Evolutionary conservation across 140 eudicot species (phyloP), one percentile per base, ranked within the genome.

Genomic region (Bidens hawaiensis): DNA sequence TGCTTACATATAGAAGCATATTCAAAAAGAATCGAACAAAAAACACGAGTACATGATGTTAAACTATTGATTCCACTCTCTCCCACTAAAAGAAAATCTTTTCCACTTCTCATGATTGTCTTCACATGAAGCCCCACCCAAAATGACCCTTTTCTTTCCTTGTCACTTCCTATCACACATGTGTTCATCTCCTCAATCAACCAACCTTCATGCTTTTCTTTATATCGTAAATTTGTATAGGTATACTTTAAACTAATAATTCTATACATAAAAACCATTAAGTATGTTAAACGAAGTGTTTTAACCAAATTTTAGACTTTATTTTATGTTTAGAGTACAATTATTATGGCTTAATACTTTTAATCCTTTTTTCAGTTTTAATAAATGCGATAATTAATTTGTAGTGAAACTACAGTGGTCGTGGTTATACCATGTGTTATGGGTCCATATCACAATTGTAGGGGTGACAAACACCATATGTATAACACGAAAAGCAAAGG

Each of bases 71-170:
- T 71, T 62, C 50, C 76, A 51, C 76, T 51, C 55, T 42, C 75
- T 59, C 60, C 75, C 75, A 69, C 67, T 59, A 43, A 64, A 18
- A 70, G 43, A 70, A 70, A 70, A 70, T 52, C 64, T 62, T 71
- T 62, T 53, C 65, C 60, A 69, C 67, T 72, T 63, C 71, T 41
- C 71, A 72, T 72, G 60, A 42, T 72, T 61, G 64, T 70, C 62
- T 72, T 63, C 60, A 53, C 77, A 72, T 52, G 36, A 71, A 61
- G 27, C 23, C 64, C 76, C 55, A 50, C 76, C 53, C 23, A 36
- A 71, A 50, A 3, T 60, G 14, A 52, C 31, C 18, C 21, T 46
- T 47, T 48, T 47, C 53, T 60, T 70, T 70, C 69, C 60, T 60
- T 60, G 75, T 70, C 62, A 28, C 54, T 61, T 71, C 70, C 57